These are phyloP conservation scores for Alternaria sp. DNA, from an alignment of 2,329 filamentous ascomycete genomes.

Conservation along the genomic window DNA sequence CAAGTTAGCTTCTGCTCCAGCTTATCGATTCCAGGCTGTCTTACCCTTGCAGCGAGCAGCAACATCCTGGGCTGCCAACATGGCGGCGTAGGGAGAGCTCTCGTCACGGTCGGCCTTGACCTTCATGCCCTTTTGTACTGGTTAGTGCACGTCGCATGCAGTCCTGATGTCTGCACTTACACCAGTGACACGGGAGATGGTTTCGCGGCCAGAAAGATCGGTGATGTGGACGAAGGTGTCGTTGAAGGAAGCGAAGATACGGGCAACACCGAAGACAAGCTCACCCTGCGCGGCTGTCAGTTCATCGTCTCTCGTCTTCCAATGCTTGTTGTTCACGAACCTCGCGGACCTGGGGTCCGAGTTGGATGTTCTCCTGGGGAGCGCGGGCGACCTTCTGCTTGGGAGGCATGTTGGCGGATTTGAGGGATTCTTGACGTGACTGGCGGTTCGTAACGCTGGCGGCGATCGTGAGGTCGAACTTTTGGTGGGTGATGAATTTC, in stretches of 20 bases:
- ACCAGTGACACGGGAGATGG: slow-evolving; percentile 99
- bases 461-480: slow-evolving; percentile 31
- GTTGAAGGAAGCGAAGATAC: slow-evolving; percentile 88
- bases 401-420: slow-evolving; percentile 75
- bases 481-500: slow-evolving; percentile 26
- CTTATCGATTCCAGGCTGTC: neutral
- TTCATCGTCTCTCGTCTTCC: slow-evolving; percentile 20
- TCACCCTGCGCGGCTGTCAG: slow-evolving; percentile 69
- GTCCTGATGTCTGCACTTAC: slow-evolving; percentile 57
- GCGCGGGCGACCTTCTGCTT: slow-evolving; percentile 83
- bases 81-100: slow-evolving; percentile 99
- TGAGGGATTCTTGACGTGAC: slow-evolving; percentile 33
- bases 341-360: slow-evolving; percentile 96
- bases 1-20: neutral
- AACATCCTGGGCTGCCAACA: slow-evolving; percentile 97
- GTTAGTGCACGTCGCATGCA: slow-evolving; percentile 11
- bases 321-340: slow-evolving; percentile 53
- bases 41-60: slow-evolving; percentile 80
- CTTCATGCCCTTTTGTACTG: slow-evolving; percentile 73
- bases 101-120: slow-evolving; percentile 97
- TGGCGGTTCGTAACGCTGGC: slow-evolving; percentile 40
- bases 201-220: slow-evolving; percentile 99
- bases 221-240: slow-evolving; percentile 88
- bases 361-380: slow-evolving; percentile 88
- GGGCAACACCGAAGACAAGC: slow-evolving; percentile 97